phyloP scores from a whole-genome alignment of 768 basidiomycete species.

The Tylopilus sp. region DNA sequence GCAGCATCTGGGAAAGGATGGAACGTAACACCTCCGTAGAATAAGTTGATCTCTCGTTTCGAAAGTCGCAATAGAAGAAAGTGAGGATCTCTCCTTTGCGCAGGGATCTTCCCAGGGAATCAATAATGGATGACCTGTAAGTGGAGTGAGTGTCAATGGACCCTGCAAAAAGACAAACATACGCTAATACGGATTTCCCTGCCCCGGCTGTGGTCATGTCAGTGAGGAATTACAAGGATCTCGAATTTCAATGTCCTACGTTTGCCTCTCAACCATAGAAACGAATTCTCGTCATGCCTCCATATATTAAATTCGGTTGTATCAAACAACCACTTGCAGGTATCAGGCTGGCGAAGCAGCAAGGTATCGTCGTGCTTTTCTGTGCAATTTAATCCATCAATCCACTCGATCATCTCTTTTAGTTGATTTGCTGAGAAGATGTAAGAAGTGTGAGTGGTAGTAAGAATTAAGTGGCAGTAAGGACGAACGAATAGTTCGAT shows the following conservation, averaged over 20 bases:
- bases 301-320: background rate
- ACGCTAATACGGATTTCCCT: constrained; percentile 3
- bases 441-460: background rate
- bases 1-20: background rate
- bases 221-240: background rate
- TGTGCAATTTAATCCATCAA: background rate
- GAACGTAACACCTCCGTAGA: constrained; percentile 2
- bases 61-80: background rate
- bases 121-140: background rate
- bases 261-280: background rate
- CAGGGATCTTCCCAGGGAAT: background rate
- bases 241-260: background rate
- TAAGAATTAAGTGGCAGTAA: background rate
- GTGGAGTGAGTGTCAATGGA: background rate
- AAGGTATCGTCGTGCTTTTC: background rate
- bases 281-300: background rate
- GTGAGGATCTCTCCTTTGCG: background rate
- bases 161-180: background rate
- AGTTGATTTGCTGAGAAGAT: background rate
- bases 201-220: background rate
- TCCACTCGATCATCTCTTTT: background rate
- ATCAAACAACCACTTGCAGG: constrained; percentile 1
- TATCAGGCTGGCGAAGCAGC: background rate
- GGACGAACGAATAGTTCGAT: background rate
- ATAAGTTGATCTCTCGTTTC: background rate